Evolutionary conservation across 441 rosid genomes (phyloP).

Genomic region (Geranium incanum): DNA sequence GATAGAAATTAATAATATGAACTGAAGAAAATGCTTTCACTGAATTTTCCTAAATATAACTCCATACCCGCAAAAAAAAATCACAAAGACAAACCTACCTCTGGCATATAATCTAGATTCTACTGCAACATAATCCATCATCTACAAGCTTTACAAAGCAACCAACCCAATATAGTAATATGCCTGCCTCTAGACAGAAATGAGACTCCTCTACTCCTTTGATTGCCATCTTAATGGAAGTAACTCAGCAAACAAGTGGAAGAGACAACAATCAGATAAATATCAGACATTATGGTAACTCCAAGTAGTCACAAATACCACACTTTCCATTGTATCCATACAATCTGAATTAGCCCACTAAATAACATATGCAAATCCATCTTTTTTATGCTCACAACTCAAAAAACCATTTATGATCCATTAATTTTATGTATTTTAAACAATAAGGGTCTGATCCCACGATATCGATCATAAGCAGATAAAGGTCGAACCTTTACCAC

Average conservation of each 20-base stretch:
- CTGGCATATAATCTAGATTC: not conserved
- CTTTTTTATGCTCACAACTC: not conserved
- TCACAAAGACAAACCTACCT: not conserved
- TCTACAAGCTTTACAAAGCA: not conserved
- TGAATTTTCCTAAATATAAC: not conserved
- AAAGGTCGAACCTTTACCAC: not conserved
- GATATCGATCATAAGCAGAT: not conserved
- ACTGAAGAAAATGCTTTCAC: not conserved
- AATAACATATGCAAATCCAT: not conserved
- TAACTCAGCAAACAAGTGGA: not conserved
- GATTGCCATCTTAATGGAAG: not conserved
- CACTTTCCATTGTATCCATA: not conserved
- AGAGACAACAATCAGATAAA: not conserved
- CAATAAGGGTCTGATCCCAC: not conserved
- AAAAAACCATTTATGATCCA: not conserved
- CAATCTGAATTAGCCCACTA: not conserved
- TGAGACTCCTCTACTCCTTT: not conserved
- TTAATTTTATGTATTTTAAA: not conserved
- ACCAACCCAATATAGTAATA: not conserved
- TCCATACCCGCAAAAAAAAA: not conserved
- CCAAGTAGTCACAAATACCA: not conserved
- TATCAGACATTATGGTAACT: not conserved
- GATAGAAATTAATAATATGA: not conserved
- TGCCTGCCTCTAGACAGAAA: not conserved
- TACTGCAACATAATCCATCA: not conserved